phyloP scores from a whole-genome alignment of 2,329 filamentous ascomycete genomes.

The Phyllosticta citrichinensis region DNA sequence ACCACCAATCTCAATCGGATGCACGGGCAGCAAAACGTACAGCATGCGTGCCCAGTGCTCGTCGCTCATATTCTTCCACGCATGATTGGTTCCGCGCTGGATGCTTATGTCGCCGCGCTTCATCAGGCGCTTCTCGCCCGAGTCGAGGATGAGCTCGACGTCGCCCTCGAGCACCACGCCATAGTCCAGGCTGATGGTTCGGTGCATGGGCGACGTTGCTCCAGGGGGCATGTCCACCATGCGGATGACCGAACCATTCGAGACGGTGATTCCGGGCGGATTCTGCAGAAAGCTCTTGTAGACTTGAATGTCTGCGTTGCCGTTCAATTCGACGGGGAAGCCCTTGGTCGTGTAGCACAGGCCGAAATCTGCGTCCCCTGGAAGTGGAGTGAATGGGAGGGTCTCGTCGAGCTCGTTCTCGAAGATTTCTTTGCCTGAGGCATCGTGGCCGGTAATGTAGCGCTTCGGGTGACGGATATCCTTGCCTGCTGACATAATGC shows the following conservation, averaged over 20 bases:
- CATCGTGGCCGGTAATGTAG: slow-evolving; percentile 28
- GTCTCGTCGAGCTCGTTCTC: slow-evolving; percentile 26
- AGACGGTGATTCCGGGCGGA: slow-evolving; percentile 41
- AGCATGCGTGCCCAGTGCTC: slow-evolving; percentile 28
- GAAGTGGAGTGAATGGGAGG: slow-evolving; percentile 27
- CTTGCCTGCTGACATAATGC: not conserved
- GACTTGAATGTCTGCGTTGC: slow-evolving; percentile 36
- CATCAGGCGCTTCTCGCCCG: slow-evolving; percentile 23
- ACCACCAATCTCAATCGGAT: slow-evolving; percentile 25
- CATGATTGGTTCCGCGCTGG: slow-evolving; percentile 10
- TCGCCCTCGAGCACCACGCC: slow-evolving; percentile 31
- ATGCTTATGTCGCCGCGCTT: slow-evolving; percentile 9
- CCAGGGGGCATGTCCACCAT: slow-evolving; percentile 29
- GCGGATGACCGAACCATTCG: slow-evolving; percentile 38
- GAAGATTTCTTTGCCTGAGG: slow-evolving; percentile 27
- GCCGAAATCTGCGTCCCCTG: slow-evolving; percentile 38
- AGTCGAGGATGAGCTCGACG: slow-evolving; percentile 28
- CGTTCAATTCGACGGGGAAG: slow-evolving; percentile 37
- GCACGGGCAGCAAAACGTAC: slow-evolving; percentile 27
- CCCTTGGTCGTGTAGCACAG: slow-evolving; percentile 41
- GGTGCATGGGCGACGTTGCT: slow-evolving; percentile 30
- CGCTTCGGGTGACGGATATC: slow-evolving; percentile 15
- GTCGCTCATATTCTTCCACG: slow-evolving; percentile 7
- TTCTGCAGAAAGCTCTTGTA: slow-evolving; percentile 36
- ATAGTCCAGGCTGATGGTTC: slow-evolving; percentile 31